A percentile compares a stretch with the other conserved stretches of the same genome.
These are phyloP conservation scores for Diaporthe sp. DNA, from an alignment of 2,329 filamentous ascomycete genomes.

Conservation along the genomic window DNA sequence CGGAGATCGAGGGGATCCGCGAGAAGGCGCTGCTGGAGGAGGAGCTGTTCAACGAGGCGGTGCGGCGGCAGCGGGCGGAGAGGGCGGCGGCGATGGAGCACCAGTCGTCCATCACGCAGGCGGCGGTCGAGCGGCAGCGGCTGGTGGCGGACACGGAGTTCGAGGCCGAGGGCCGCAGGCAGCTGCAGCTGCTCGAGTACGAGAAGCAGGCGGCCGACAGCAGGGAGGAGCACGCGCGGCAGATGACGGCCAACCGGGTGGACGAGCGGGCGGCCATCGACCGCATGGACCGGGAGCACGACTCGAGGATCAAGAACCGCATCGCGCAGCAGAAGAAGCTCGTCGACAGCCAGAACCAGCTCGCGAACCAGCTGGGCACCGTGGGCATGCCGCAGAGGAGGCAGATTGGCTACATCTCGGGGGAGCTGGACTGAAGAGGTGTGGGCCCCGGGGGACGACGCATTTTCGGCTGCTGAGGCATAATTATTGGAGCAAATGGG, in stretches of 20 bases:
- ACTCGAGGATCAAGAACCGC: conserved; percentile 60
- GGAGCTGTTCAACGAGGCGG: conserved; percentile 53
- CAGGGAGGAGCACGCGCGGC: conserved; percentile 62
- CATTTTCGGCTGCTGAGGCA: conserved; percentile 15
- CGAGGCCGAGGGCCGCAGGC: conserved; percentile 59
- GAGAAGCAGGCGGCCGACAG: conserved; percentile 62
- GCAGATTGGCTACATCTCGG: conserved; percentile 70
- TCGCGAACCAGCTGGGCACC: conserved; percentile 54
- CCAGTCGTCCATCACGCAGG: conserved; percentile 62
- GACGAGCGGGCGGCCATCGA: conserved; percentile 67
- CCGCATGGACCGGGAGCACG: conserved; percentile 60
- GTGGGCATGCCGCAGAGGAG: conserved; percentile 55
- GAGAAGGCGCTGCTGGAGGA: conserved; percentile 65
- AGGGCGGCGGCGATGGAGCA: conserved; percentile 58
- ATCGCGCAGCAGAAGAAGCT: conserved; percentile 66
- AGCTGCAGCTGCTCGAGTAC: conserved; percentile 63
- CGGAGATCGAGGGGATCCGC: conserved; percentile 60
- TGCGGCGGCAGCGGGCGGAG: conserved; percentile 54
- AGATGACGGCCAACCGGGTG: conserved; percentile 63
- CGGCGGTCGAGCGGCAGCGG: conserved; percentile 58
- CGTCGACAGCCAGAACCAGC: conserved; percentile 59
- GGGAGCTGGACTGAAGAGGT: conserved; percentile 60
- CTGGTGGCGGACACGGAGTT: conserved; percentile 63
- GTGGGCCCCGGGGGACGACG: neutral
- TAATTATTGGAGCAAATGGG: conserved; percentile 26